Evolutionary conservation across 2,329 filamentous ascomycete genomes (phyloP).

Genomic region (Daldinia sp.): DNA sequence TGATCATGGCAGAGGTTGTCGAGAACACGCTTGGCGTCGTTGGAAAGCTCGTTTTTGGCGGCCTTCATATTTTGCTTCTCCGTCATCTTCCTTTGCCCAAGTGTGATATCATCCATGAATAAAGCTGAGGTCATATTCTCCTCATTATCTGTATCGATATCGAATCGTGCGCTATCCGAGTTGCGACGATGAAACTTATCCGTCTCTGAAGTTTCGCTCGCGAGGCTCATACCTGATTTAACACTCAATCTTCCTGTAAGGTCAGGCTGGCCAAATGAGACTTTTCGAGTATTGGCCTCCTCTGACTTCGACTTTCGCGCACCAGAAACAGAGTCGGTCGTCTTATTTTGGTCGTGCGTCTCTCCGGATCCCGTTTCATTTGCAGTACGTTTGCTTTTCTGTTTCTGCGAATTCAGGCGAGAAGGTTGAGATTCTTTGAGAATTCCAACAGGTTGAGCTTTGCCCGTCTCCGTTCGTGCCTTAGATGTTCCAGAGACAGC

Average conservation of each 20-base stretch:
- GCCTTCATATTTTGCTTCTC: constrained; percentile 44
- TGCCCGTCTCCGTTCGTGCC: constrained; percentile 30
- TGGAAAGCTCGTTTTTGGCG: constrained; percentile 61
- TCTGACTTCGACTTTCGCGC: constrained; percentile 35
- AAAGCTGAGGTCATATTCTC: constrained; percentile 71
- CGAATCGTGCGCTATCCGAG: constrained; percentile 45
- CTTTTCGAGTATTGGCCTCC: constrained; percentile 32
- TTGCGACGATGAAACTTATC: constrained; percentile 44
- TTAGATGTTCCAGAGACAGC: constrained; percentile 35
- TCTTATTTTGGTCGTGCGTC: constrained; percentile 20
- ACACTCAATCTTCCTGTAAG: constrained; percentile 53
- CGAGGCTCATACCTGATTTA: constrained; percentile 52
- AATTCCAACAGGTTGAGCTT: constrained; percentile 51
- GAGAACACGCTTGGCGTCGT: constrained; percentile 65
- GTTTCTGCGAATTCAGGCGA: constrained; percentile 34
- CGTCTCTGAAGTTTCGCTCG: constrained; percentile 45
- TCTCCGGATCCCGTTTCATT: constrained; percentile 34
- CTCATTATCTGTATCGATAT: constrained; percentile 50
- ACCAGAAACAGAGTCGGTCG: constrained; percentile 15
- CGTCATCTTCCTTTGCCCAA: constrained; percentile 54
- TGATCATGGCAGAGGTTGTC: constrained; percentile 65
- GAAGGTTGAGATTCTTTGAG: constrained; percentile 53
- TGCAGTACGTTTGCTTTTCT: constrained; percentile 22
- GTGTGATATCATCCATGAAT: constrained; percentile 69
- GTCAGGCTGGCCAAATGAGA: constrained; percentile 45